phyloP scores from a whole-genome alignment of 2,329 filamentous ascomycete species.

The Cladosporium oxysporum region DNA sequence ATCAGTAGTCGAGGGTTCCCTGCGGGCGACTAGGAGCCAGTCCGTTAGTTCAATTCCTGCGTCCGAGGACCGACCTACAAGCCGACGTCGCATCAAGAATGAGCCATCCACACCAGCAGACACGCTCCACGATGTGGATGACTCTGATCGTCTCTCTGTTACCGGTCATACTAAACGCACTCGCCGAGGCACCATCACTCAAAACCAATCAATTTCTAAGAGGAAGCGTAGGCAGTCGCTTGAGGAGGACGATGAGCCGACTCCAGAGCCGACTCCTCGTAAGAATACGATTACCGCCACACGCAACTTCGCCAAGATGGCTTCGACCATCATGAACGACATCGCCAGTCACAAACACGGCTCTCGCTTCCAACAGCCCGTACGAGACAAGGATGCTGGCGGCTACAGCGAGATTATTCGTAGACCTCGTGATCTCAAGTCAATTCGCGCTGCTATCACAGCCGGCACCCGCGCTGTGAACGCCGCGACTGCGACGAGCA shows the following conservation, averaged over 20 bases:
- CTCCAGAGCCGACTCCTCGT: slow-evolving; percentile 29
- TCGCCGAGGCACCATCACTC: slow-evolving; percentile 39
- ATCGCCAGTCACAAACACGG: slow-evolving; percentile 55
- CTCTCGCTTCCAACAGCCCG: slow-evolving; percentile 51
- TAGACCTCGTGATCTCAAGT: slow-evolving; percentile 54
- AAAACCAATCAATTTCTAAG: slow-evolving; percentile 37
- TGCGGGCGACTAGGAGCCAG: slow-evolving; percentile 50
- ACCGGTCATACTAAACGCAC: slow-evolving; percentile 34
- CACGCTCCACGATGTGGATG: slow-evolving; percentile 39
- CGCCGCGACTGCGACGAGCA: slow-evolving; percentile 32
- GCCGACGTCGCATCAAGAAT: slow-evolving; percentile 46
- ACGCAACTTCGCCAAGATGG: slow-evolving; percentile 52
- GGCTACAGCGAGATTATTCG: slow-evolving; percentile 56
- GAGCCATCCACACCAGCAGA: slow-evolving; percentile 49
- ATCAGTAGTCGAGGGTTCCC: slow-evolving; percentile 48
- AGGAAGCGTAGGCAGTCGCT: slow-evolving; percentile 44
- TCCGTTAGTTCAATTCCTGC: slow-evolving; percentile 46
- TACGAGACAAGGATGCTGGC: slow-evolving; percentile 52
- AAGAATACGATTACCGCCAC: slow-evolving; percentile 45
- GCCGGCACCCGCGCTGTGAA: slow-evolving; percentile 61
- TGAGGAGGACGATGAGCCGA: slow-evolving; percentile 10
- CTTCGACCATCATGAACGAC: slow-evolving; percentile 53
- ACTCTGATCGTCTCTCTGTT: slow-evolving; percentile 33
- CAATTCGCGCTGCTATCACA: slow-evolving; percentile 52
- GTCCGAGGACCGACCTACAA: slow-evolving; percentile 42